Evolutionary conservation across 805 yeast species (phyloP).

Genomic region (Candida maris): DNA sequence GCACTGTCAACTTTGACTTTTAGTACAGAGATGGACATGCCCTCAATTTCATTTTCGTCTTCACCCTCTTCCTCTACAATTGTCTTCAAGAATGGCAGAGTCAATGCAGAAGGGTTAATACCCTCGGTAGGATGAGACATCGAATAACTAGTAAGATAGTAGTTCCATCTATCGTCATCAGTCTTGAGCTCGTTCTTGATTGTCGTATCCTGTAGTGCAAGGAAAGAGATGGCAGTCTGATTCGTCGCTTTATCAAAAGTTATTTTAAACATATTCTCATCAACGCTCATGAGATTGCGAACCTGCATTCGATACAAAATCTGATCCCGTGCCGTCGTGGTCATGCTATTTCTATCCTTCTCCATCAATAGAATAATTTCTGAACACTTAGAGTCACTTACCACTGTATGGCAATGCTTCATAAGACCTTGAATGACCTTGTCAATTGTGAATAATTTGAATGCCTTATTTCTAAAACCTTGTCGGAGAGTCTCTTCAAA

Average conservation of each 20-base stretch:
- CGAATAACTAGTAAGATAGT: conserved; percentile 86
- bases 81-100: conserved; percentile 72
- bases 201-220: conserved; percentile 86
- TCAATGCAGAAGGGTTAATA: conserved; percentile 69
- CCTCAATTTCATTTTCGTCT: conserved; percentile 45
- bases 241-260: conserved; percentile 54
- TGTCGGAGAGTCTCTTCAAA: conserved; percentile 95
- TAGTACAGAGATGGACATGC: conserved; percentile 63
- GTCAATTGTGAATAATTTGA: conserved; percentile 87
- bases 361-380: conserved; percentile 82
- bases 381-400: conserved; percentile 74
- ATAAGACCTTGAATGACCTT: conserved; percentile 80
- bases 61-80: conserved; percentile 49
- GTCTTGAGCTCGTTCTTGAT: conserved; percentile 59
- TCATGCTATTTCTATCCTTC: conserved; percentile 59
- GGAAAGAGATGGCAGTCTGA: conserved; percentile 69
- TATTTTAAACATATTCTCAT: conserved; percentile 91
- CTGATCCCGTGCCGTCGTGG: conserved; percentile 80
- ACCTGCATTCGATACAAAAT: conserved; percentile 87
- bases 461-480: conserved; percentile 90
- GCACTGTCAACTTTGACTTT: conserved; percentile 76
- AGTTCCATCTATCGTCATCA: conserved; percentile 83
- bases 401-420: conserved; percentile 82
- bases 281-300: conserved; percentile 69
- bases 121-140: conserved; percentile 98